Conservation (phyloP, 805 yeast genomes). For the Candida vaughaniae region DNA sequence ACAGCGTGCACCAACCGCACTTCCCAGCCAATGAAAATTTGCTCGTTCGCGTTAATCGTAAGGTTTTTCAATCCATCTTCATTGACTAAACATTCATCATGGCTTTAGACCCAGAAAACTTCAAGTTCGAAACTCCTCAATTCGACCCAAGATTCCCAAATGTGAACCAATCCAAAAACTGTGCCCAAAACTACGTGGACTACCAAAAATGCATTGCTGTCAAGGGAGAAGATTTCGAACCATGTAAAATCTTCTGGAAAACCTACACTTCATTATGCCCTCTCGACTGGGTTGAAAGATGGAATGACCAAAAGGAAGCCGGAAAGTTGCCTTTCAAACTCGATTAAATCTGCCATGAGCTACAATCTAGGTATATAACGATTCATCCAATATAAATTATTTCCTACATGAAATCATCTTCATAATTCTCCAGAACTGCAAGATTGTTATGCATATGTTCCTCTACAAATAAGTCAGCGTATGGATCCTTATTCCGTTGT, state of each 20-base stretch:
- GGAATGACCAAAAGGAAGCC: slow-evolving; percentile 82
- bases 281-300: slow-evolving; percentile 76
- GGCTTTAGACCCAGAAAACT: slow-evolving; percentile 40
- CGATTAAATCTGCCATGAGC: slow-evolving; percentile 24
- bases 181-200: slow-evolving; percentile 97
- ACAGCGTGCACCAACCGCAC: slow-evolving; percentile 2
- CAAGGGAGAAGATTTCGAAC: slow-evolving; percentile 98
- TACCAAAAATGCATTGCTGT: slow-evolving; percentile 96
- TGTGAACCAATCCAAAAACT: slow-evolving; percentile 97
- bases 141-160: slow-evolving; percentile 95
- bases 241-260: slow-evolving; percentile 92
- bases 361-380: slow-evolving; percentile 1
- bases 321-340: slow-evolving; percentile 46
- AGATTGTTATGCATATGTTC: slow-evolving; percentile 22
- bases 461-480: slow-evolving; percentile 35
- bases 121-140: slow-evolving; percentile 43
- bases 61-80: slow-evolving; percentile 4
- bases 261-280: slow-evolving; percentile 89
- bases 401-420: slow-evolving; percentile 17
- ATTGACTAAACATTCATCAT: slow-evolving; percentile 16
- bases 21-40: slow-evolving; percentile 8
- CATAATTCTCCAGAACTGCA: slow-evolving; percentile 16
- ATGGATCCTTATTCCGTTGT: slow-evolving; percentile 29
- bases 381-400: slow-evolving; percentile 1
- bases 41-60: slow-evolving; percentile 11